Evolutionary conservation across 2,329 filamentous ascomycete genomes (phyloP), one percentile per base, ranked within the genome.

Genomic region (Chaetomiaceae sp.): DNA sequence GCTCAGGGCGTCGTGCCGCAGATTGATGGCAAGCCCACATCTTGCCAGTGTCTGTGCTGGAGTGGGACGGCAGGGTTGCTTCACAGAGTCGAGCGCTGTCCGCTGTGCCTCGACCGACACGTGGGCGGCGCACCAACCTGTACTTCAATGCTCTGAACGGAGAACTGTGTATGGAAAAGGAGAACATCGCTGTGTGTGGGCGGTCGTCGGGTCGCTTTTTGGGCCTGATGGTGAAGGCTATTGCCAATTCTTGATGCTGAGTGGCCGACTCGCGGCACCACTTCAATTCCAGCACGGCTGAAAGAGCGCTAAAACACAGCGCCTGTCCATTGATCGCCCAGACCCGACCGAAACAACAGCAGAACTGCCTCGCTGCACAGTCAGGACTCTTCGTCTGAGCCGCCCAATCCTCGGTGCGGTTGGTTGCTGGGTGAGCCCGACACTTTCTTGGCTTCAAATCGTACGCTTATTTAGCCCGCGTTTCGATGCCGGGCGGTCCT

Each of bases 1-100:
- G 30, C 37, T 53, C 44, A 41, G 45, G 33, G 37, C 33, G 42
- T 40, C 45, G 32, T 54, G 55, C 55, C 47, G 51, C 51, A 54
- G 41, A 51, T 54, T 57, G 46, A 57, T 51, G 46, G 43, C 32
- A 40, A 38, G 40, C 43, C 36, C 9, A 4, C 25, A 8, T 9
- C 27, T 29, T 14, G 27, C 21, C 4, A 40, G 42, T 42, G 53
- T 51, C 48, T 51, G 53, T 55, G 53, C 38, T 36, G n/a, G 14
- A 21, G 32, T 36, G 25, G 44, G 25, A 41, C 23, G 33, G 23
- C 23, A 27, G 5, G 14, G 14, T 33, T 13, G 14, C 30, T 21
- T 30, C 21, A 25, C 13, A n/a, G 21, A 27, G 25, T 21, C 20
- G 18, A 14, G 30, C 11, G 13, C 30, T 20, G 21, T 7, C 44